Evolutionary conservation across 352 stramenopile genomes (phyloP).

Genomic region (Pythium sukuiense): DNA sequence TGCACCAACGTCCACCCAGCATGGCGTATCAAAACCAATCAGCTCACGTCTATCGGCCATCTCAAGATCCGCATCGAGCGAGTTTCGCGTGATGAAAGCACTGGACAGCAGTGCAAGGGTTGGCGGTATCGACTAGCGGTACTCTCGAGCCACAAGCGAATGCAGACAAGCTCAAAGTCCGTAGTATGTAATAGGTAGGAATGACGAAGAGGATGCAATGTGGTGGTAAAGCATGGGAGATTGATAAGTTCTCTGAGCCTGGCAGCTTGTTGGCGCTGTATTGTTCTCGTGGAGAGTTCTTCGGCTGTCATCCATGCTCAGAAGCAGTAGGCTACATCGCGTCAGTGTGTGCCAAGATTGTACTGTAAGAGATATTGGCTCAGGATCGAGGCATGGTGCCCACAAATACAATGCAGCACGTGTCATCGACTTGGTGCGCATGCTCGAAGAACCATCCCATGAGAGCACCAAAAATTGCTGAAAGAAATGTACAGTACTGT

Average conservation of each 20-base stretch:
- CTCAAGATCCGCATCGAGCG: conserved; percentile 26
- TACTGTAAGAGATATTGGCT: too few species aligned
- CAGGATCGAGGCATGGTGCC: too few species aligned
- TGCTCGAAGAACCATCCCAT: too few species aligned
- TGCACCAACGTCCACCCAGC: conserved; percentile 30
- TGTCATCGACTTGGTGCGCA: too few species aligned
- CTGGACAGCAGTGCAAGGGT: neutral
- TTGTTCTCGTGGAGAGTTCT: too few species aligned
- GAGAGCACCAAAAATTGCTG: too few species aligned
- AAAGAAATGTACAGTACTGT: neutral
- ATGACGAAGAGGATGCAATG: neutral
- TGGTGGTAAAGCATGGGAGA: neutral
- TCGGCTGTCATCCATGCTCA: too few species aligned
- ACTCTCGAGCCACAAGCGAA: neutral
- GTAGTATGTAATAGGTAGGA: conserved; percentile 1
- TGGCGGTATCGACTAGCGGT: neutral
- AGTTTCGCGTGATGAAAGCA: conserved; percentile 25
- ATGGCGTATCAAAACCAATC: conserved; percentile 27
- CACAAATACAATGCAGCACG: too few species aligned
- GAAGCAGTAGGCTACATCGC: too few species aligned
- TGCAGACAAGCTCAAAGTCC: neutral
- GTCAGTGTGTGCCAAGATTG: too few species aligned
- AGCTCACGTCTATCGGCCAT: conserved; percentile 17
- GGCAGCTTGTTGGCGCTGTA: too few species aligned
- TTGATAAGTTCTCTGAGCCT: neutral